Base-by-base conservation (phyloP, 2,329 filamentous ascomycete species). In the Claviceps citrina region DNA sequence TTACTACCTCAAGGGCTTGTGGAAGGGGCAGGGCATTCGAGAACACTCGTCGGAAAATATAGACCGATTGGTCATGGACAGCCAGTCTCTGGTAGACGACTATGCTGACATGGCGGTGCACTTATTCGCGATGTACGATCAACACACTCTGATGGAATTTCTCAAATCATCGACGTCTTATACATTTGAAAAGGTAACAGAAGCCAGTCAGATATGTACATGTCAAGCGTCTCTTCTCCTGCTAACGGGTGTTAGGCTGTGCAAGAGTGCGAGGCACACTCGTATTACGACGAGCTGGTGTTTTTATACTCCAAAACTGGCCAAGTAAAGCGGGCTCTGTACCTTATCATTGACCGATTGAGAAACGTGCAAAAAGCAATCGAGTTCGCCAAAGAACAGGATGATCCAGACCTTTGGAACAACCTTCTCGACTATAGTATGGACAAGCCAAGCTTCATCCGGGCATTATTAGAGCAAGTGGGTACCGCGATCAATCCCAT, bases 361-460 rank as follows among this genome's bases (percentile, higher is more conserved):
- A 78, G 79, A 43, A 84, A 98, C 55, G 87, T 96, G 37, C 81
- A 80, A 37, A 86, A 91, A 49, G 91, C 91, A 7, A 98, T 98
- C 49, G 73, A 81, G 1, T 98, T 98, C 53, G 87, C 86, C 40
- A 95, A 95, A 58, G 81, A 87, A 45, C 86, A 96, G 54, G 79
- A 91, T 46, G 87, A 95, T 51, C 78, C 80, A 0, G 87, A 95
- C 50, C 70, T 98, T 0, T 98, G 91, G 91, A 83, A 94, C 47
- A 87, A 96, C 53, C 69, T 98, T 7, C 73, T 98, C 5, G 78
- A 89, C 50, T 96, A 96, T 59, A 89, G 83, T 44, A 96, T 98
- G 91, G 86, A 95, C 62, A 94, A 95, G 54, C 91, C 91, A 1
- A 76, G 76, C 31, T 98, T 98, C 62, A 96, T 98, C 49, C 80